Conservation (phyloP, 352 stramenopile genomes). For the Phytophthora melonis region DNA sequence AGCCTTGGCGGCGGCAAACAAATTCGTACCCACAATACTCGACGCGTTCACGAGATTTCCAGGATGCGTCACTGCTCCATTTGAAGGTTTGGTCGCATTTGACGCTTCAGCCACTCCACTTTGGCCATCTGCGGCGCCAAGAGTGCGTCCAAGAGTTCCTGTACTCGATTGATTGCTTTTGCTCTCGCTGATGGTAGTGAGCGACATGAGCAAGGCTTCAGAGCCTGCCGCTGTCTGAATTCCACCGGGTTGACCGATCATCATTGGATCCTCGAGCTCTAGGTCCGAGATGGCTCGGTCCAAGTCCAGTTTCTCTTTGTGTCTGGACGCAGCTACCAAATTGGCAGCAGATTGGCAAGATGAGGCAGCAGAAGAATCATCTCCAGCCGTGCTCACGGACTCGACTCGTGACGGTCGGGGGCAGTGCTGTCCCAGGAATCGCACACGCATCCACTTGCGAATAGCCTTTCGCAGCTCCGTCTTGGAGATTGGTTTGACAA, state of each 20-base stretch:
- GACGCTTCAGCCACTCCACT: conserved; percentile 21
- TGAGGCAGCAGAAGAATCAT: conserved; percentile 19
- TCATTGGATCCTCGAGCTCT: conserved; percentile 88
- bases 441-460: conserved; percentile 83
- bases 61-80: conserved; percentile 14
- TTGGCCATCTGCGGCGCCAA: conserved; percentile 31
- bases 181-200: conserved; percentile 65
- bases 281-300: conserved; percentile 85
- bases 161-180: conserved; percentile 62
- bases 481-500: conserved; percentile 89
- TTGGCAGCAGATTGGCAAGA: conserved; percentile 57
- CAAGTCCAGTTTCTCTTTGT: conserved; percentile 82
- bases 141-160: conserved; percentile 45
- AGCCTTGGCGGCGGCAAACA: conserved; percentile 46
- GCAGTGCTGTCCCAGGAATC: conserved; percentile 66
- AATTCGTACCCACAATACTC: conserved; percentile 48
- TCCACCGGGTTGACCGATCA: conserved; percentile 65
- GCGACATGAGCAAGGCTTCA: conserved; percentile 55
- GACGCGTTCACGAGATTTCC: conserved; percentile 49
- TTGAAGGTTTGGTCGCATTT: conserved; percentile 21
- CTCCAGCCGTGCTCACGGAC: conserved; percentile 8
- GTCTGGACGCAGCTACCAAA: conserved; percentile 72
- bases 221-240: conserved; percentile 51
- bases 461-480: conserved; percentile 68
- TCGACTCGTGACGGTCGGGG: conserved; percentile 26